Conservation (phyloP, 208 protist species). For the Angomonas ambiguus region DNA sequence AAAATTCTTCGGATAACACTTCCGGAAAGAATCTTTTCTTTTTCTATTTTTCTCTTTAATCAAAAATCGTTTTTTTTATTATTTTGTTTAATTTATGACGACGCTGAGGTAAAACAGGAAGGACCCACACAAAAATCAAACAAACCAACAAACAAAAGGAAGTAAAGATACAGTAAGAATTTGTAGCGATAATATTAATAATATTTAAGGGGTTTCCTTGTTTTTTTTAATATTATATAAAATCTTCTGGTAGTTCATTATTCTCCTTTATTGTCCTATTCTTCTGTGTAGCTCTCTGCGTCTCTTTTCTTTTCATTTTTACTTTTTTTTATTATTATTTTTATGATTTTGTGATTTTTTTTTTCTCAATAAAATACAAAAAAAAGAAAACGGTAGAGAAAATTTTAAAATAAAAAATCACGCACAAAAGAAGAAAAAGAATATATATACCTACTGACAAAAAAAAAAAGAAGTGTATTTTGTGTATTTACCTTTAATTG, state of each 20-base stretch:
- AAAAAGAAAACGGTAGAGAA: not conserved
- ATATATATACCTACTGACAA: constrained; percentile 6
- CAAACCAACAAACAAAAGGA: too few species aligned
- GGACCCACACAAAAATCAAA: too few species aligned
- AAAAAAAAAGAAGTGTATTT: constrained; percentile 4
- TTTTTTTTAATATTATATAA: too few species aligned
- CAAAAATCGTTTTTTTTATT: too few species aligned
- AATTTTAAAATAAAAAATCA: constrained; percentile 1
- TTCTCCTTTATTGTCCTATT: not conserved
- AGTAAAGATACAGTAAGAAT: too few species aligned
- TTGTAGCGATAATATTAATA: too few species aligned
- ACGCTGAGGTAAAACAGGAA: too few species aligned
- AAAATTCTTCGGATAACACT: too few species aligned
- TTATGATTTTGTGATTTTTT: not conserved
- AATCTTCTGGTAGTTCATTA: not conserved
- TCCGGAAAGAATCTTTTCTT: too few species aligned
- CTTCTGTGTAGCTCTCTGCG: not conserved
- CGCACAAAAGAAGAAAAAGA: constrained; percentile 2
- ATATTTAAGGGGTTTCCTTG: too few species aligned
- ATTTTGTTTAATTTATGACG: too few species aligned
- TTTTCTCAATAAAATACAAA: constrained; percentile 1
- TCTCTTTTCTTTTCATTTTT: constrained; percentile 2
- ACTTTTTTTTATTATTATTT: constrained; percentile 6
- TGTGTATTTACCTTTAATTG: not conserved
- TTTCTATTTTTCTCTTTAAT: too few species aligned